Evolutionary conservation across 306 rosid genomes (phyloP), one percentile per base, ranked within the genome.

Genomic region (Aeschynomene evenia): DNA sequence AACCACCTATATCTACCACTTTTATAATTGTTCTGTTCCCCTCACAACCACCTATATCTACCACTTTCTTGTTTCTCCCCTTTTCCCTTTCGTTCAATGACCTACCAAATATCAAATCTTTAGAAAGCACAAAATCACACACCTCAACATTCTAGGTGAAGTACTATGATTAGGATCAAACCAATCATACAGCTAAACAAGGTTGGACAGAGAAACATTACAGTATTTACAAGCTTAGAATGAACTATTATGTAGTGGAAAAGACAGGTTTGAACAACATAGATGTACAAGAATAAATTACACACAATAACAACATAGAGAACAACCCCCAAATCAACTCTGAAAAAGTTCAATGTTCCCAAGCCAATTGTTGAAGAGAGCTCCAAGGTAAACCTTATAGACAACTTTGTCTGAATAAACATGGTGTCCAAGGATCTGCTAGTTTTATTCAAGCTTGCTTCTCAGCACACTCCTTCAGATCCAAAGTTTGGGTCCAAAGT

Each of bases 391-490:
- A 50, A 52, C 31, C 65, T 34, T 66, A 15, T 13, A 43, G 49
- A 58, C 43, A 71, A 26, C 28, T 59, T 19, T 55, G 67, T n/a
- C 34, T 19, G 46, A 34, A 24, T 15, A 70, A 76, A 80, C 72
- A 67, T 31, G 4, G 31, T 11, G 71, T 29, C 24, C 48, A 34
- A 71, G 45, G 14, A 59, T 28, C 62, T 55, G 61, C 20, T 40
- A 24, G 18, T 53, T 64, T 81, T 78, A 63, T 73, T 77, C 85
- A 74, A 63, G 56, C 42, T 55, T 43, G 72, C 46, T 40, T 63
- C 55, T 68, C 77, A 40, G 68, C 77, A 68, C 51, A 54, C 66
- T 20, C 40, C 39, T 43, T 5, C 3, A 28, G 42, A 23, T 28
- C 76, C 79, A 50, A 61, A 74, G 76, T 64, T 4, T 36, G 6